Conservation (phyloP, 805 yeast genomes). For the Saturnispora sekii region DNA sequence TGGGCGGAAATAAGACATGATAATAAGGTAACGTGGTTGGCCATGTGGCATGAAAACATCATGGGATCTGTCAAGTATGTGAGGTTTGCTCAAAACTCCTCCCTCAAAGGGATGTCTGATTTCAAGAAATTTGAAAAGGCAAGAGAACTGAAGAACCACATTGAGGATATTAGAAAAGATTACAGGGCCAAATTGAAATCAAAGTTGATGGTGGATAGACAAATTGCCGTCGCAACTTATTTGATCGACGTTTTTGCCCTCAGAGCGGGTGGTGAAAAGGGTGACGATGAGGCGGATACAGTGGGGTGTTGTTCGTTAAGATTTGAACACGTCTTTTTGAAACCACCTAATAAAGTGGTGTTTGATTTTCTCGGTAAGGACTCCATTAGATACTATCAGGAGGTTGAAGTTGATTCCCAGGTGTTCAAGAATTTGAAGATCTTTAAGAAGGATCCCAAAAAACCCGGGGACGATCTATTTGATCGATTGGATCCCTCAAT, state of each 20-base stretch:
- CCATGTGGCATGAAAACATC: constrained; percentile 94
- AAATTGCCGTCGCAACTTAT: constrained; percentile 89
- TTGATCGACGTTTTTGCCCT: constrained; percentile 86
- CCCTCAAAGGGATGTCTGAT: constrained; percentile 86
- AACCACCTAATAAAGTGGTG: constrained; percentile 76
- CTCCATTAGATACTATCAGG: constrained; percentile 84
- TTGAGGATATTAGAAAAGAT: constrained; percentile 64
- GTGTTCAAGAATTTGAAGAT: constrained; percentile 82
- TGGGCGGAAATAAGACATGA: constrained; percentile 92
- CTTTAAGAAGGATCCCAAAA: constrained; percentile 82
- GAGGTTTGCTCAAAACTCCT: constrained; percentile 81
- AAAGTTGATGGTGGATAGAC: constrained; percentile 74
- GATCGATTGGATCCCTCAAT: constrained; percentile 80
- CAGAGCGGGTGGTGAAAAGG: constrained; percentile 97
- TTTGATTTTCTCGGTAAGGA: constrained; percentile 96
- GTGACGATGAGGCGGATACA: constrained; percentile 96
- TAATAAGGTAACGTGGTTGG: constrained; percentile 88
- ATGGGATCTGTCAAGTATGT: constrained; percentile 80
- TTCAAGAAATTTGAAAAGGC: constrained; percentile 91
- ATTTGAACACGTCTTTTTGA: constrained; percentile 77
- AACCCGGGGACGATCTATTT: constrained; percentile 85
- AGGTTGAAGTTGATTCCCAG: constrained; percentile 85
- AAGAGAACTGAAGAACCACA: constrained; percentile 65
- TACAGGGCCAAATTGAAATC: constrained; percentile 63
- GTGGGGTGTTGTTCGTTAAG: constrained; percentile 96